Percentiles rank a stretch among this genome's conserved stretches.
Conservation (phyloP, 2,329 filamentous ascomycete genomes). For the Colletotrichum navitas region DNA sequence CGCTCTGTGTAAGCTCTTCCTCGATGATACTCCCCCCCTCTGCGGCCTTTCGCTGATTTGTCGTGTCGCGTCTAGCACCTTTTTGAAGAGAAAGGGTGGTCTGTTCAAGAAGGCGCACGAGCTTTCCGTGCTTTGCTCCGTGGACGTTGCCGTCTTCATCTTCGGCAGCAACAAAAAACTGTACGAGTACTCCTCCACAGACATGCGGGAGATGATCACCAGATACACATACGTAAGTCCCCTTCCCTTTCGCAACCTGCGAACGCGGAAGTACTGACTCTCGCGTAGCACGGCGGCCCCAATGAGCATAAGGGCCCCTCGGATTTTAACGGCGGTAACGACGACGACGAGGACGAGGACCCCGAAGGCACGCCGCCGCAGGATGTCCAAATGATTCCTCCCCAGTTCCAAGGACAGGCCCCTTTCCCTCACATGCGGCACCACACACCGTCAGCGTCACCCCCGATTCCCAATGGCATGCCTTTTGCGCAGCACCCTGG, state of each 20-base stretch:
- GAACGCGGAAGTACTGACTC: slow-evolving; percentile 39
- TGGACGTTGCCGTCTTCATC: slow-evolving; percentile 98
- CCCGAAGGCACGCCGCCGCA: slow-evolving; percentile 80
- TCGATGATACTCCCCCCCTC: not conserved
- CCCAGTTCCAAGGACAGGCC: slow-evolving; percentile 76
- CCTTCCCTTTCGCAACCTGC: not conserved
- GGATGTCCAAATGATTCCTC: slow-evolving; percentile 73
- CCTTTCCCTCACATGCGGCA: slow-evolving; percentile 87
- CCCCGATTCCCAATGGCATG: slow-evolving; percentile 84
- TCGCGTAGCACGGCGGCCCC: slow-evolving; percentile 82
- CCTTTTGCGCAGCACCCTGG: slow-evolving; percentile 69
- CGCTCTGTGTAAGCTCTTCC: slow-evolving; percentile 87
- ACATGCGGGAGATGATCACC: slow-evolving; percentile 91
- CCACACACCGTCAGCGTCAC: slow-evolving; percentile 86
- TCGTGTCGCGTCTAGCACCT: slow-evolving; percentile 73
- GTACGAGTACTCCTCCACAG: slow-evolving; percentile 95
- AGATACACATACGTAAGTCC: slow-evolving; percentile 89
- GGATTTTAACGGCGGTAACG: slow-evolving; percentile 90
- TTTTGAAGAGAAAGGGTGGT: slow-evolving; percentile 97
- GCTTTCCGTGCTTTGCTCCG: slow-evolving; percentile 95
- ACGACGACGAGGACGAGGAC: slow-evolving; percentile 87
- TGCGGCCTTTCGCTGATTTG: slow-evolving; percentile 21
- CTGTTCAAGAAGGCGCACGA: slow-evolving; percentile 99
- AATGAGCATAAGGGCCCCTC: slow-evolving; percentile 96
- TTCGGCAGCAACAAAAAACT: slow-evolving; percentile 99